Percentiles rank a stretch among this genome's conserved stretches.
Conservation (phyloP, 805 yeast species). For the Clavispora asparagi region DNA sequence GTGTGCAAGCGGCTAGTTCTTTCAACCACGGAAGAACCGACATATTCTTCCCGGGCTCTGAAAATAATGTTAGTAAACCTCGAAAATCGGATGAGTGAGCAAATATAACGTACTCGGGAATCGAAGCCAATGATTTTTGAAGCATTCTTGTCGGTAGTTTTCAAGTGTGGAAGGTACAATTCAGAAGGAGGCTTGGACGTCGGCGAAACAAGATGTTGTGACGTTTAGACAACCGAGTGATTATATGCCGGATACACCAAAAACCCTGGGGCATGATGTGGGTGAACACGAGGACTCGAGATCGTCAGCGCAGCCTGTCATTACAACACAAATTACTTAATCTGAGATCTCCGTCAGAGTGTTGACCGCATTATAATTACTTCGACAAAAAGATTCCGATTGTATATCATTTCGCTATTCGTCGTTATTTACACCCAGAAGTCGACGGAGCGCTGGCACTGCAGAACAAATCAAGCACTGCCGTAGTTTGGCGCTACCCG, state of each 20-base stretch:
- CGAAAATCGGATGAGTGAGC: neutral
- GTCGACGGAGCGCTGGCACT: too few species aligned
- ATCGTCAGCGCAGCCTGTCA: too few species aligned
- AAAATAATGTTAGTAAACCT: slow-evolving; percentile 13
- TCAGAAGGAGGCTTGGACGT: neutral
- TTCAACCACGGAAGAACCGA: slow-evolving; percentile 58
- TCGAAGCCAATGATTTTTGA: slow-evolving; percentile 32
- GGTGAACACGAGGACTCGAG: too few species aligned
- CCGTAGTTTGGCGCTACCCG: too few species aligned
- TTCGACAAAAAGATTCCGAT: too few species aligned
- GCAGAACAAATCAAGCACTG: too few species aligned
- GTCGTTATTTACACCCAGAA: too few species aligned
- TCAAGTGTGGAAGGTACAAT: neutral
- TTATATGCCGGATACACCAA: neutral
- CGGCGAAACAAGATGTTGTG: neutral
- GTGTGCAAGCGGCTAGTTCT: slow-evolving; percentile 55
- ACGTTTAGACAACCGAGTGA: neutral
- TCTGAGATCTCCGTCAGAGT: too few species aligned
- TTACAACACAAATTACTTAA: too few species aligned
- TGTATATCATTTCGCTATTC: too few species aligned
- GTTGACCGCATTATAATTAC: too few species aligned
- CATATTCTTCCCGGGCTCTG: slow-evolving; percentile 47
- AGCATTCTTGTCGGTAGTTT: slow-evolving; percentile 18
- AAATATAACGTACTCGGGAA: slow-evolving; percentile 30
- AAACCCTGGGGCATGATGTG: too few species aligned